Percentiles rank a stretch among this genome's conserved stretches.
These are phyloP conservation scores for Solanum clarkiae DNA, from an alignment of 257 asterid genomes.

Conservation along the genomic window DNA sequence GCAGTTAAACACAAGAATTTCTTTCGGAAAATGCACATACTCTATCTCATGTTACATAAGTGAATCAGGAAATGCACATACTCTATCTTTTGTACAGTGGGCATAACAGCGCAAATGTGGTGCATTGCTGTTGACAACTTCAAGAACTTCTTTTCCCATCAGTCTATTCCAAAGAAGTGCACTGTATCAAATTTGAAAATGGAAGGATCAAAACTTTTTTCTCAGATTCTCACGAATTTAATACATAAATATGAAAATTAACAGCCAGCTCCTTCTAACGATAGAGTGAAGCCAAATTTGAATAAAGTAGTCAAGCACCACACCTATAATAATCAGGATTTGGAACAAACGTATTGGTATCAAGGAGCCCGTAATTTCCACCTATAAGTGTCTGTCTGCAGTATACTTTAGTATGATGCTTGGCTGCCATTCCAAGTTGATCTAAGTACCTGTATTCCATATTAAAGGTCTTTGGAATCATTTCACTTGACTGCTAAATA, in stretches of 20 bases:
- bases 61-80: constrained; percentile 5
- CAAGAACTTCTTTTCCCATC: constrained; percentile 81
- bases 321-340: constrained; percentile 96
- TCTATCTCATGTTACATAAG: constrained; percentile 5
- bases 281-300: neutral
- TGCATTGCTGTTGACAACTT: constrained; percentile 27
- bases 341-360: constrained; percentile 51
- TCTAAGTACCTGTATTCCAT: constrained; percentile 65
- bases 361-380: constrained; percentile 80
- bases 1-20: neutral
- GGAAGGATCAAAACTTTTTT: neutral
- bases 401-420: constrained; percentile 55
- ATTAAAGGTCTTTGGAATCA: neutral
- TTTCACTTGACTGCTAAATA: neutral
- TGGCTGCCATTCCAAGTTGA: constrained; percentile 98
- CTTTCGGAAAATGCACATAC: constrained; percentile 15
- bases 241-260: neutral
- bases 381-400: constrained; percentile 92
- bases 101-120: constrained; percentile 70
- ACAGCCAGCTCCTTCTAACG: neutral
- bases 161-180: constrained; percentile 91
- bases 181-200: constrained; percentile 22
- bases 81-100: constrained; percentile 75
- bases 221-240: neutral
- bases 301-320: neutral